Evolutionary conservation across 2,329 filamentous ascomycete genomes (phyloP).

Genomic region (Trichoderma sp.): DNA sequence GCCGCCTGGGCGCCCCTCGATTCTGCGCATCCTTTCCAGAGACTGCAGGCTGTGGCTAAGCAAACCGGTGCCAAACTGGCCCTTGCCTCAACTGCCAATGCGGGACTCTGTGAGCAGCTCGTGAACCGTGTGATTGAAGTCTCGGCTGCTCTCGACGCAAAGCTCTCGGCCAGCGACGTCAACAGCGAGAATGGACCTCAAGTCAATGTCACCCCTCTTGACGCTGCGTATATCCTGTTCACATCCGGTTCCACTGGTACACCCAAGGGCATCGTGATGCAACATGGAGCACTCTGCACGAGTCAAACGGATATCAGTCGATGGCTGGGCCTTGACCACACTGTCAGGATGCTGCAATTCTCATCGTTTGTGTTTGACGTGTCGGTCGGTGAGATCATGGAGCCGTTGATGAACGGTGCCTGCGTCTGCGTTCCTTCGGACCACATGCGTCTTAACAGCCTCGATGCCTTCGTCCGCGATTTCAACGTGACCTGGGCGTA

Average conservation of each 20-base stretch:
- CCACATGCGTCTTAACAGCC: conserved; percentile 26
- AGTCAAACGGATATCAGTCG: neutral
- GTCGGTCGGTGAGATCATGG: conserved; percentile 23
- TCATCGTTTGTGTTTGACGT: conserved; percentile 28
- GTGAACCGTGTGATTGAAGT: conserved; percentile 19
- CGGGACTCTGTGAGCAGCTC: neutral
- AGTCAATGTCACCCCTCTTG: neutral
- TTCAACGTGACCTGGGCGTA: conserved; percentile 26
- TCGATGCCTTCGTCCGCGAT: conserved; percentile 21
- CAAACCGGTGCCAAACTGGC: conserved; percentile 11
- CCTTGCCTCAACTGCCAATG: conserved; percentile 11
- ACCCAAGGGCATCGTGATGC: conserved; percentile 23
- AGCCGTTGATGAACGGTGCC: conserved; percentile 18
- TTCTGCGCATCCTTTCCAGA: conserved; percentile 19
- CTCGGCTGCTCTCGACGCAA: neutral
- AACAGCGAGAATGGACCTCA: neutral
- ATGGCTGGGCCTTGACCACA: neutral
- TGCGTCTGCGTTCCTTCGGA: conserved; percentile 25
- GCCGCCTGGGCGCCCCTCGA: conserved; percentile 30
- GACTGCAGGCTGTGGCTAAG: conserved; percentile 5
- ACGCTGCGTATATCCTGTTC: conserved; percentile 16
- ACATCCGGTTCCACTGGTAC: conserved; percentile 22
- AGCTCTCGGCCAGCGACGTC: neutral
- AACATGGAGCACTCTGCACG: conserved; percentile 20
- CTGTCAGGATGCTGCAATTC: conserved; percentile 18